These are phyloP conservation scores for Rhododendron kiyosumense DNA, from an alignment of 148 eudicot species.

Conservation along the genomic window DNA sequence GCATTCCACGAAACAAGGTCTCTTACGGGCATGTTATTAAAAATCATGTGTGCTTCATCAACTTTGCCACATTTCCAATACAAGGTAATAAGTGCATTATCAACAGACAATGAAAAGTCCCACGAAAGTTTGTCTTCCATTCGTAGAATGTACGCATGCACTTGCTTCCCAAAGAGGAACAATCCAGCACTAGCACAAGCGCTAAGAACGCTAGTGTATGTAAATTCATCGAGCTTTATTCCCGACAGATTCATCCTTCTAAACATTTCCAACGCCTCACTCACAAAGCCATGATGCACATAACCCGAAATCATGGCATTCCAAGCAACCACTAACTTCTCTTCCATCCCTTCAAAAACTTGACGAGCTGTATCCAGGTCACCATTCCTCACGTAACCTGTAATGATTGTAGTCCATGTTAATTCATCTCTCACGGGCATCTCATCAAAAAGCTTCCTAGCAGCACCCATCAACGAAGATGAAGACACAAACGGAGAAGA, in stretches of 20 bases:
- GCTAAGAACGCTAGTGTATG: conserved; percentile 52
- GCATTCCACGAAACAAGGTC: conserved; percentile 59
- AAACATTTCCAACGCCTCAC: conserved; percentile 41
- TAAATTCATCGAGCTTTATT: conserved; percentile 42
- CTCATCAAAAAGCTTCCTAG: conserved; percentile 50
- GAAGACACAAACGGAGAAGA: conserved; percentile 33
- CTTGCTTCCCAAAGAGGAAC: conserved; percentile 39
- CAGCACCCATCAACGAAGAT: conserved; percentile 30
- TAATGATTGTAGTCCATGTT: conserved; percentile 59
- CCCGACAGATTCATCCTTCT: conserved; percentile 37
- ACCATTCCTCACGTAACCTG: conserved; percentile 51
- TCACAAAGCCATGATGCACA: conserved; percentile 39
- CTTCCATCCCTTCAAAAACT: conserved; percentile 35
- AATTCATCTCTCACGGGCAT: conserved; percentile 48
- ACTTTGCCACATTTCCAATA: conserved; percentile 46
- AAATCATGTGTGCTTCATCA: conserved; percentile 40
- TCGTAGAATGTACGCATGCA: conserved; percentile 49
- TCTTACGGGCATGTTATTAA: conserved; percentile 36
- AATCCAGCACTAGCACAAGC: conserved; percentile 48
- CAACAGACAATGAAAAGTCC: conserved; percentile 35
- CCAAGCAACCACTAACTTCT: conserved; percentile 50
- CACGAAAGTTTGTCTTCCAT: conserved; percentile 27
- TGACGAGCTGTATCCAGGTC: conserved; percentile 40
- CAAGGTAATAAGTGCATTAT: conserved; percentile 51
- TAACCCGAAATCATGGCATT: conserved; percentile 55